phyloP scores from a whole-genome alignment of 2,329 filamentous ascomycete species.

The Whalleya microplaca region DNA sequence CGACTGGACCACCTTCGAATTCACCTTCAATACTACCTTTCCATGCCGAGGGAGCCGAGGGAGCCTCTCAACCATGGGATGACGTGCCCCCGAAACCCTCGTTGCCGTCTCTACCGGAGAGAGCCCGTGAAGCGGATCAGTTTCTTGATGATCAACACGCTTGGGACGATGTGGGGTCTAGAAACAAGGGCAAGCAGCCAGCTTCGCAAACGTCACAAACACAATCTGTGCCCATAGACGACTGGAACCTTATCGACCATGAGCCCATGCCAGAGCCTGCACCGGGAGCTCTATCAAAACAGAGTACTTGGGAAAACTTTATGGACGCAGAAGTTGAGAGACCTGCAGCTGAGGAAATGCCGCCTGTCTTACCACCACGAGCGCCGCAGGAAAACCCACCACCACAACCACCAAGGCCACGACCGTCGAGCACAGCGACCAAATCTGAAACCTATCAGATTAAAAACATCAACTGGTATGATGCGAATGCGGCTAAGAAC shows the following conservation, averaged over 20 bases:
- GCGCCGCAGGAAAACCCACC: slow-evolving; percentile 28
- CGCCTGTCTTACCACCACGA: slow-evolving; percentile 46
- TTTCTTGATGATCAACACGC: slow-evolving; percentile 48
- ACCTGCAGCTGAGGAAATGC: slow-evolving; percentile 23
- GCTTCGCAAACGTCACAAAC: slow-evolving; percentile 27
- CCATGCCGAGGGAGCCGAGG: slow-evolving; percentile 44
- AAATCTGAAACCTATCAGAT: slow-evolving; percentile 85
- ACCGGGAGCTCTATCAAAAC: slow-evolving; percentile 39
- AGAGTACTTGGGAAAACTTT: slow-evolving; percentile 45
- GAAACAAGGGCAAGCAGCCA: slow-evolving; percentile 48
- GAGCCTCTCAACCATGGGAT: slow-evolving; percentile 47
- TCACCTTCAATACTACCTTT: slow-evolving; percentile 43
- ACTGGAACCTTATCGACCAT: slow-evolving; percentile 57
- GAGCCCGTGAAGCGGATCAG: slow-evolving; percentile 37
- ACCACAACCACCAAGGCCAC: slow-evolving; percentile 44
- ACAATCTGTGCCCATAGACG: slow-evolving; percentile 40
- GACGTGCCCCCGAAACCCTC: slow-evolving; percentile 39
- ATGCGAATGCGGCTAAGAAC: slow-evolving; percentile 61
- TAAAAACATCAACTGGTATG: slow-evolving; percentile 86
- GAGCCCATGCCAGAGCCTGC: slow-evolving; percentile 37
- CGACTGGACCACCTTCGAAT: slow-evolving; percentile 33
- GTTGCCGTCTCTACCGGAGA: slow-evolving; percentile 24
- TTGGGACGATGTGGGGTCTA: slow-evolving; percentile 52
- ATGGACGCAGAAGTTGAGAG: slow-evolving; percentile 27
- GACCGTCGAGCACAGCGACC: slow-evolving; percentile 42